phyloP scores from a whole-genome alignment of 2,329 filamentous ascomycete genomes.

The Aspergillus japonicus region DNA sequence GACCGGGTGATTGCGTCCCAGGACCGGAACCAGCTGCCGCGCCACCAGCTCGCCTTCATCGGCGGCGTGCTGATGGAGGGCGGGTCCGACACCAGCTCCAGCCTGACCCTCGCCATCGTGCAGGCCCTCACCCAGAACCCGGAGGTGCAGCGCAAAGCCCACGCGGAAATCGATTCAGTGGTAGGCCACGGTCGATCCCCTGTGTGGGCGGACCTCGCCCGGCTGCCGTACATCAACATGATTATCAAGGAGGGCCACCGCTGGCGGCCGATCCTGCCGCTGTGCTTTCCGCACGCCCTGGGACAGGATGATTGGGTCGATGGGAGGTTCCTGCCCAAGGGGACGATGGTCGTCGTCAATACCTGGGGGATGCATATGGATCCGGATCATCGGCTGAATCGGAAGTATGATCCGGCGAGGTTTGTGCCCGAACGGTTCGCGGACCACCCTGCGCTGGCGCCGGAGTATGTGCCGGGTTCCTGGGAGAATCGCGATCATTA shows the following conservation, averaged over 20 bases:
- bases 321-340: conserved; percentile 49
- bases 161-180: conserved; percentile 51
- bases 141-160: conserved; percentile 36
- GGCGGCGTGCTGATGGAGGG: conserved; percentile 31
- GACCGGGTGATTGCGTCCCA: conserved; percentile 43
- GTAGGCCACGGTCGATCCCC: conserved; percentile 51
- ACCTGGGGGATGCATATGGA: conserved; percentile 48
- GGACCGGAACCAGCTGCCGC: conserved; percentile 29
- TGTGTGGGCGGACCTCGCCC: conserved; percentile 37
- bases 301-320: conserved; percentile 39
- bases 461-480: conserved; percentile 34
- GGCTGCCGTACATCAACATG: conserved; percentile 45
- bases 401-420: too few relatives aligned
- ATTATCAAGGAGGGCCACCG: conserved; percentile 58
- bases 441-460: conserved; percentile 31
- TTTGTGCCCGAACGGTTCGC: conserved; percentile 30
- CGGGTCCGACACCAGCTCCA: conserved; percentile 42
- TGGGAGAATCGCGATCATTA: conserved; percentile 37
- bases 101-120: conserved; percentile 34
- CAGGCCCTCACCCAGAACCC: conserved; percentile 17
- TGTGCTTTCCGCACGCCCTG: conserved; percentile 17
- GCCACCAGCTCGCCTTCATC: conserved; percentile 44
- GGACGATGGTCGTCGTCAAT: conserved; percentile 47
- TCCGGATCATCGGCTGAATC: conserved; percentile 4
- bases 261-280: conserved; percentile 47